Base-by-base conservation (phyloP, 169 alveolate genomes). In the Plasmodium vinckei region DNA sequence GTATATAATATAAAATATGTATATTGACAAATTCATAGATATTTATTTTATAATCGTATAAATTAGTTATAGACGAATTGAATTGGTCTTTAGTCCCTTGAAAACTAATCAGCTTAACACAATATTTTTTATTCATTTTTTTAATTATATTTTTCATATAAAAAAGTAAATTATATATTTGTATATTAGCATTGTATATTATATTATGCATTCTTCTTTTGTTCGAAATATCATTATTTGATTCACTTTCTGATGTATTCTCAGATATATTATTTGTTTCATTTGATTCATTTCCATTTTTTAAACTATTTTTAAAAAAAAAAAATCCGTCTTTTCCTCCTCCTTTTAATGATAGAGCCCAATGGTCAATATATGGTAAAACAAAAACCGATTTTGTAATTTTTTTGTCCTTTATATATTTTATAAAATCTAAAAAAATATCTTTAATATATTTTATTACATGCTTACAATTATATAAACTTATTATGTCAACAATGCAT, bases 311-410 rank as follows among this genome's bases (percentile, higher is more conserved):
- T 9, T 60, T 27, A 33, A 33, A 33, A 33, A 33, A 33, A 33
- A 33, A 33, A 33, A 33, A 33, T 3, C 42, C 42, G 42, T 33
- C 42, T 1, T 33, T 33, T 33, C 42, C 7, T 5, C 27, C 54
- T 19, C 51, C 60, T 57, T 72, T 68, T 69, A 70, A 46, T 25
- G 91, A 46, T 44, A 46, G 13, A 6, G 71, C 60, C 91, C 91
- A 86, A 23, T 86, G 70, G 59, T 86, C 87, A 39, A 86, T 69
- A 63, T 86, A 86, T 27, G 91, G 87, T 12, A 86, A 65, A 69
- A 86, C 17, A 33, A 86, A 51, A 54, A 27, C 73, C 13, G 69
- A 57, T 23, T 70, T 68, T 39, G n/a, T 42, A 46, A 64, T 72
- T 64, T 57, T 86, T 17, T 86, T 63, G 10, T 73, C 71, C 49